Evolutionary conservation across 208 protist genomes (phyloP).

Genomic region (Naegleria lovaniensis): DNA sequence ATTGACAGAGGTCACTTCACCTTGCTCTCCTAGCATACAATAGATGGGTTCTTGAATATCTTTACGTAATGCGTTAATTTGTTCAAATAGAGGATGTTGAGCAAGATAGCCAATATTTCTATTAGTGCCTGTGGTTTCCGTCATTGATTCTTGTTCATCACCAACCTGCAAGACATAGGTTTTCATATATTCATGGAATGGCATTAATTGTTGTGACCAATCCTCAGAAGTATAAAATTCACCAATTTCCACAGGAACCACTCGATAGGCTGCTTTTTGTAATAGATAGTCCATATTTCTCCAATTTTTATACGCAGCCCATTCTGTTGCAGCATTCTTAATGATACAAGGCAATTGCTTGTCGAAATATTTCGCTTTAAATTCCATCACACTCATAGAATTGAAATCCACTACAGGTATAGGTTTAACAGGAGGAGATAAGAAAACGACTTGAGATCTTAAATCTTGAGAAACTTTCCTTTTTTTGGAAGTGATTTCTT

Average conservation of each 20-base stretch:
- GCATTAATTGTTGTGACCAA: conserved; percentile 18
- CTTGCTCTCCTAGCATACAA: neutral
- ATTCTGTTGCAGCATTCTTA: neutral
- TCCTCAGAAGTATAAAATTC: neutral
- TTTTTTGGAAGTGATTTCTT: neutral
- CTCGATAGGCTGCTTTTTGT: neutral
- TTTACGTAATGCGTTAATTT: neutral
- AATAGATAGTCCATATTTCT: neutral
- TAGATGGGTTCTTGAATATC: neutral
- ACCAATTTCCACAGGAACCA: conserved; percentile 22
- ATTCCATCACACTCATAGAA: neutral
- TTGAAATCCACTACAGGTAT: neutral
- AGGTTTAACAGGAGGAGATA: neutral
- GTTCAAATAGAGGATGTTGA: conserved; percentile 20
- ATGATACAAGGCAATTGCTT: neutral
- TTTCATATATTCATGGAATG: neutral
- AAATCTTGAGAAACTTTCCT: neutral
- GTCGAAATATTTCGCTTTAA: conserved; percentile 7
- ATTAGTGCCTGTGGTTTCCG: neutral
- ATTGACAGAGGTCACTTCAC: conserved; percentile 1
- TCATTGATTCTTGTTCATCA: neutral
- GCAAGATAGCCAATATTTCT: conserved; percentile 13
- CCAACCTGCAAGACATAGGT: neutral
- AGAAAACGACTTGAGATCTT: neutral
- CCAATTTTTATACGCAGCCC: neutral